Base-by-base conservation (phyloP, 345 rosid genomes). In the Syzygium grande region DNA sequence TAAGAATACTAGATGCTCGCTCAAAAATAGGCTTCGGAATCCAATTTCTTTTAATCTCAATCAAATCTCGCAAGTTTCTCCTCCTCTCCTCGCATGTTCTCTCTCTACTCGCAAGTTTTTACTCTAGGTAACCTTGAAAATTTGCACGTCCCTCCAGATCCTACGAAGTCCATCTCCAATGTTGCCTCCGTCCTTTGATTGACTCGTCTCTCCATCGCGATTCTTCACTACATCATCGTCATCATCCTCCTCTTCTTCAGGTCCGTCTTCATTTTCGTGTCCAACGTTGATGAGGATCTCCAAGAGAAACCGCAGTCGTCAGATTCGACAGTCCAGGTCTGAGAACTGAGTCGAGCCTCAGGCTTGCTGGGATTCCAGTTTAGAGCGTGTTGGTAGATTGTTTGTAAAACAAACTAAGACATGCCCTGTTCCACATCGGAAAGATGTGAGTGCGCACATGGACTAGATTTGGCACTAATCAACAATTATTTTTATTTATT, bases 81-180 rank as follows among this genome's bases (percentile, higher is more conserved):
- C 38, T 38, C 38, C 38, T 38, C 52, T 51, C 11, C 52, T 51
- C 2, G 15, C 52, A 12, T 14, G 52, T 51, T 52, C 55, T 4
- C 55, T 52, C 55, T 52, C 55, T 16, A 5, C 7, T 16, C 21
- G 21, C 55, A 16, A 15, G 86, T 84, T 49, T 88, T 88, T 78
- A 85, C 87, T 34, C 89, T 85, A 19, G 41, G 54, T 43, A 88
- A 85, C 84, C 87, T 61, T 38, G 89, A 84, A 83, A 84, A 63
- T 86, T 84, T 88, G 52, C 87, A 63, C 52, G 25, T 52, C 65
- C 49, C 56, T 51, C 86, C 7, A 15, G 38, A 38, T 38, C 38
- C 38, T 38, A 38, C 38, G 38, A 38, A 61, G 38, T 38, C 38
- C 38, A 16, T 79, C 55, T 41, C 41, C 88, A 2, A 34, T 55